Evolutionary conservation across 139 green algal genomes (phyloP).

Genomic region (Dunaliella primolecta): DNA sequence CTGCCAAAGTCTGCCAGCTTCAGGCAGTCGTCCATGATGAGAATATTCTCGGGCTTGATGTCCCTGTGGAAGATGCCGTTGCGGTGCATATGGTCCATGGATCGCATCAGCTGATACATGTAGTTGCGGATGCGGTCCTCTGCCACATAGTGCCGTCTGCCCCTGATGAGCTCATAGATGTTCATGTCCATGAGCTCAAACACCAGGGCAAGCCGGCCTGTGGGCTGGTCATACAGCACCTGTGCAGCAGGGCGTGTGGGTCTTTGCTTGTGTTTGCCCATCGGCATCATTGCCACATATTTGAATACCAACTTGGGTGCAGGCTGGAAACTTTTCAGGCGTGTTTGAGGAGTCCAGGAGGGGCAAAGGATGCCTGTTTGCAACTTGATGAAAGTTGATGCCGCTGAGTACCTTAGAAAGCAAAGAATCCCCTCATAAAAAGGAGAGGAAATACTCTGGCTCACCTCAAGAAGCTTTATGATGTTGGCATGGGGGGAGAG

Average conservation of each 20-base stretch:
- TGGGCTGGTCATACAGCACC: constrained; percentile 85
- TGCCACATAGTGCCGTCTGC: constrained; percentile 75
- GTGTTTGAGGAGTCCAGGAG: too few relatives aligned
- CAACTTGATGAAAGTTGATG: too few relatives aligned
- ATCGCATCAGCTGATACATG: constrained; percentile 87
- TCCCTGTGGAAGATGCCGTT: constrained; percentile 87
- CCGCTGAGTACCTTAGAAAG: too few relatives aligned
- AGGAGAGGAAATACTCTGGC: too few relatives aligned
- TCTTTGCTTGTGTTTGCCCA: neutral
- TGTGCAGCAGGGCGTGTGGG: neutral
- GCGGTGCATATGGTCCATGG: constrained; percentile 87
- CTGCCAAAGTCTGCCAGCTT: constrained; percentile 86
- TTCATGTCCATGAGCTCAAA: constrained; percentile 89
- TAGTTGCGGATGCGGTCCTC: constrained; percentile 74
- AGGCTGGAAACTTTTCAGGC: too few relatives aligned
- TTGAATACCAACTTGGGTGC: too few relatives aligned
- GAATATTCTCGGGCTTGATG: constrained; percentile 89
- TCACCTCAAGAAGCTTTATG: constrained; percentile 77
- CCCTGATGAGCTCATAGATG: constrained; percentile 76
- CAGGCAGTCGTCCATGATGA: constrained; percentile 83
- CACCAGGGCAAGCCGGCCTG: constrained; percentile 79
- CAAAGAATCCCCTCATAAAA: too few relatives aligned
- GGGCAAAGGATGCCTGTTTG: too few relatives aligned
- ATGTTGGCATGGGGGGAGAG: constrained; percentile 79
- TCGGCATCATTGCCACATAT: too few relatives aligned